phyloP scores from a whole-genome alignment of 805 yeast genomes.

The Kurtzmaniella fragi region DNA sequence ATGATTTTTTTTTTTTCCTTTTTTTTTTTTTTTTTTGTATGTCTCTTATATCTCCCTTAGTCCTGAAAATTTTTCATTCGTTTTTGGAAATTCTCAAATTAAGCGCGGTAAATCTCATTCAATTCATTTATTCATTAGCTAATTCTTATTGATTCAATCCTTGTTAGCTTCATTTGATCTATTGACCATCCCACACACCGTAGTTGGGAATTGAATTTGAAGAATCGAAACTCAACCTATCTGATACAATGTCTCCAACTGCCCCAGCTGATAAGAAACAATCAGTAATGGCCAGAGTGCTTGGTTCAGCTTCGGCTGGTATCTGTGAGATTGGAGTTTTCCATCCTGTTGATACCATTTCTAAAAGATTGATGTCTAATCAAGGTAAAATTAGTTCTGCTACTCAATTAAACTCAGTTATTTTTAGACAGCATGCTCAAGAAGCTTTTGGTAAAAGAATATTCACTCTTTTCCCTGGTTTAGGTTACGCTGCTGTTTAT shows the following conservation, averaged over 20 bases:
- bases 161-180: no score
- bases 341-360: constrained; percentile 98
- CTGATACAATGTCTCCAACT: constrained; percentile 27
- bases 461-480: constrained; percentile 90
- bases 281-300: constrained; percentile 82
- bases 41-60: no score
- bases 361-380: constrained; percentile 90
- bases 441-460: constrained; percentile 68
- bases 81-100: no score
- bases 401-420: constrained; percentile 73
- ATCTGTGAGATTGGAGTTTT: constrained; percentile 93
- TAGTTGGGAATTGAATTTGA: constrained; percentile 3
- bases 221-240: constrained; percentile 1
- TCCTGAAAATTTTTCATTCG: no score
- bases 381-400: constrained; percentile 60
- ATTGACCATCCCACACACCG: no score
- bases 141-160: no score
- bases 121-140: no score
- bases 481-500: constrained; percentile 97
- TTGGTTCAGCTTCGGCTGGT: constrained; percentile 99
- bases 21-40: no score
- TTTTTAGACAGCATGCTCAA: constrained; percentile 76
- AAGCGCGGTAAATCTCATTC: no score
- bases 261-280: constrained; percentile 66
- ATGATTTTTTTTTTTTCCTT: no score